A percentile compares a stretch with the other conserved stretches of the same genome.
Conservation (phyloP, 176 grass and related monocot species). For the Chrysopogon serrulatus region DNA sequence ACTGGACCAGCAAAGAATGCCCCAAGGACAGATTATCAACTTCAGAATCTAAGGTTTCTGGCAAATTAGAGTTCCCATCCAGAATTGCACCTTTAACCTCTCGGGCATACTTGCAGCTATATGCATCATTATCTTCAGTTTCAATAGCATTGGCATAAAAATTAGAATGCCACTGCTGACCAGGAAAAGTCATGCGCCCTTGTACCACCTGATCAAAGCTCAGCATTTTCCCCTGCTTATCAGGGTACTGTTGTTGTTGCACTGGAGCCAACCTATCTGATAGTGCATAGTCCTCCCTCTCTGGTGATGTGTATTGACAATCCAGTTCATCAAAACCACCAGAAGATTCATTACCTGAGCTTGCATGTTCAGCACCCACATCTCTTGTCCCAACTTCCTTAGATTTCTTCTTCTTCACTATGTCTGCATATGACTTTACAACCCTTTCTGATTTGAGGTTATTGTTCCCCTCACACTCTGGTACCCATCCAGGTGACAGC, state of each 20-base stretch:
- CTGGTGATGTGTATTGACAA: conserved; percentile 2
- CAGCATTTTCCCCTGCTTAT: neutral
- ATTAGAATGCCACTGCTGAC: conserved; percentile 5
- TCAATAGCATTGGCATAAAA: conserved; percentile 3
- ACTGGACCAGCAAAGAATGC: conserved; percentile 1
- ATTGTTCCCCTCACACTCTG: neutral
- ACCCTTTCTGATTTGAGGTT: conserved; percentile 19
- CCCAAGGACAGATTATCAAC: conserved; percentile 13
- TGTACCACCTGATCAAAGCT: conserved; percentile 13
- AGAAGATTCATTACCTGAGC: conserved; percentile 17
- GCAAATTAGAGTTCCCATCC: conserved; percentile 27
- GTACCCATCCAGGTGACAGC: neutral
- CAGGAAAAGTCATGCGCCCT: conserved; percentile 14
- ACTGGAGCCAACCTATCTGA: conserved; percentile 6
- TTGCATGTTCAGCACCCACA: conserved; percentile 6
- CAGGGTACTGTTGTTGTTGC: conserved; percentile 28
- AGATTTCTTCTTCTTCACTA: conserved; percentile 28
- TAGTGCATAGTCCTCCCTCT: conserved; percentile 5
- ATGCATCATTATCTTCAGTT: conserved; percentile 10
- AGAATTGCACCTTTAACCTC: conserved; percentile 19
- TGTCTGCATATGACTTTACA: conserved; percentile 35
- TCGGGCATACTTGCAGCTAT: conserved; percentile 1
- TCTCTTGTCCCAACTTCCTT: neutral
- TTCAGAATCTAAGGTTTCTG: conserved; percentile 39
- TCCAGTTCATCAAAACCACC: conserved; percentile 24